phyloP scores from a whole-genome alignment of 768 basidiomycete species.

The Suillus hirtellus region DNA sequence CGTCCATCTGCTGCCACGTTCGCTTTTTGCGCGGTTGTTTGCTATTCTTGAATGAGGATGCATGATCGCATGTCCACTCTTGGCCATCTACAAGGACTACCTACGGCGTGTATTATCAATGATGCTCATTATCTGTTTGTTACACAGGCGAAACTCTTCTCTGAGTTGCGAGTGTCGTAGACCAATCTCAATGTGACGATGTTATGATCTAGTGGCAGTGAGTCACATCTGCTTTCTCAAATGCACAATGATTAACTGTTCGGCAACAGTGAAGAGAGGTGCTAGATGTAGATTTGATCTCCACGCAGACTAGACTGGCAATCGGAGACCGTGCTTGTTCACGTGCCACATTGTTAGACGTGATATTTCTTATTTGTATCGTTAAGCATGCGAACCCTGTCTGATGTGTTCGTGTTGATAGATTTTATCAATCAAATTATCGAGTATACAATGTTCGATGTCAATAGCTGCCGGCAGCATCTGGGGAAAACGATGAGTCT shows the following conservation, averaged over 20 bases:
- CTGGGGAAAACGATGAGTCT: neutral
- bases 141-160: neutral
- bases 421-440: neutral
- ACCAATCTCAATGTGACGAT: neutral
- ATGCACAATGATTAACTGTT: neutral
- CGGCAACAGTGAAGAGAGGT: neutral
- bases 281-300: no score
- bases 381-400: neutral
- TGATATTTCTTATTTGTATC: neutral
- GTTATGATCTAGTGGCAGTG: neutral
- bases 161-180: neutral
- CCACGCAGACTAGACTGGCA: neutral
- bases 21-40: neutral
- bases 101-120: neutral
- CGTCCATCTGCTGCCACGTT: neutral
- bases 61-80: neutral
- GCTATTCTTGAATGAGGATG: neutral
- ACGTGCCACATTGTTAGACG: neutral
- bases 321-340: neutral
- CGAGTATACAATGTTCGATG: neutral
- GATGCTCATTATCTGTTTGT: neutral
- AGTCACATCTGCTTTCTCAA: neutral
- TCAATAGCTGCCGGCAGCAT: neutral
- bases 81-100: neutral
- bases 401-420: neutral